Conservation (phyloP, 2,329 filamentous ascomycete species). For the Fusarium mexicanum region DNA sequence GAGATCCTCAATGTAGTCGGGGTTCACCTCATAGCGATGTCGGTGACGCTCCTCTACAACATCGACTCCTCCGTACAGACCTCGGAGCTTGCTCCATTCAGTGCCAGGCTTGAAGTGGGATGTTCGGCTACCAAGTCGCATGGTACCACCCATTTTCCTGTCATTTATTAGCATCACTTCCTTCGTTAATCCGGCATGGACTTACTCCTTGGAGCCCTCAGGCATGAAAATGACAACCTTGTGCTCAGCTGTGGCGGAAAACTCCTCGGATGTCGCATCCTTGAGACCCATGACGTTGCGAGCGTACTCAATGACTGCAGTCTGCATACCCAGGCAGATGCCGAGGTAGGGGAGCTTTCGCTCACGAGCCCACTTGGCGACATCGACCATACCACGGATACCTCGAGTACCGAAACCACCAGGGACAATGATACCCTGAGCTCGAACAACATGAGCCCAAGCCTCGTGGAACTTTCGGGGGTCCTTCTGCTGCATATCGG, state of each 20-base stretch:
- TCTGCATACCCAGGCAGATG: conserved; percentile 91
- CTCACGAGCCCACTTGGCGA: conserved; percentile 86
- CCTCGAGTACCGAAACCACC: conserved; percentile 85
- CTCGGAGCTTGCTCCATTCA: conserved; percentile 82
- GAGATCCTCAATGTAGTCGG: conserved; percentile 75
- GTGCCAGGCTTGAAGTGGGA: conserved; percentile 79
- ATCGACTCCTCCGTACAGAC: conserved; percentile 71
- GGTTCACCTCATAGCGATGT: conserved; percentile 92
- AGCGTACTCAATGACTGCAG: conserved; percentile 90
- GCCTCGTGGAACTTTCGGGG: conserved; percentile 84
- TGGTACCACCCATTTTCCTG: conserved; percentile 75
- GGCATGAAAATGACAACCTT: conserved; percentile 92
- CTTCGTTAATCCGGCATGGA: neutral
- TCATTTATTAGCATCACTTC: neutral
- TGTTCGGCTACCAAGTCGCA: conserved; percentile 81
- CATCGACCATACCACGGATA: conserved; percentile 84
- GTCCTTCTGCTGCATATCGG: conserved; percentile 65
- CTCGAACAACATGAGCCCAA: conserved; percentile 81
- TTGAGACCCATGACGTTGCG: conserved; percentile 76
- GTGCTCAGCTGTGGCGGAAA: conserved; percentile 66
- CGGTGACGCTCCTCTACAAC: conserved; percentile 79
- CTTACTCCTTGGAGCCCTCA: conserved; percentile 63
- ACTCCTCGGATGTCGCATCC: conserved; percentile 65
- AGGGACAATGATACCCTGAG: conserved; percentile 65
- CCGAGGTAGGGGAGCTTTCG: conserved; percentile 86